Evolutionary conservation across 805 yeast species (phyloP).

Genomic region (Tetrapisispora nanseiensis): DNA sequence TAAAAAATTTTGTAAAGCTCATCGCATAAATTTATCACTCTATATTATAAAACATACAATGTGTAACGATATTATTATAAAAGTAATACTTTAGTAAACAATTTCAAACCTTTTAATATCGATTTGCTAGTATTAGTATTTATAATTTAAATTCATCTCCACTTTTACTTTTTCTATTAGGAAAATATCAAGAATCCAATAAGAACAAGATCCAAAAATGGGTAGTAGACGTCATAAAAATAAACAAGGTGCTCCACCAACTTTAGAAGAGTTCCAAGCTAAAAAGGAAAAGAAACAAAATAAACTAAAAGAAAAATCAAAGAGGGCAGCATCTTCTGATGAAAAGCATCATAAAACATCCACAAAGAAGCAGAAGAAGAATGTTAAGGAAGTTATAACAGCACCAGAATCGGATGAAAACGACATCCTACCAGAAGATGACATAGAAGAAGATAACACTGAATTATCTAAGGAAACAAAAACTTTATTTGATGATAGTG

Average conservation of each 20-base stretch:
- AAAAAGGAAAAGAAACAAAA: constrained; percentile 33
- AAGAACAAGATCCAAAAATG: constrained; percentile 34
- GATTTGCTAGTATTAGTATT: not conserved
- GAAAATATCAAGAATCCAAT: not conserved
- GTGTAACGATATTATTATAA: too few species aligned
- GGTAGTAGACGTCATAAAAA: constrained; percentile 84
- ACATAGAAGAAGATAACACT: constrained; percentile 37
- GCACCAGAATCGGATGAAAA: constrained; percentile 5
- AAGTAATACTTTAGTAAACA: too few species aligned
- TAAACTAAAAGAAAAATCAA: constrained; percentile 30
- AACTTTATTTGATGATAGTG: constrained; percentile 58
- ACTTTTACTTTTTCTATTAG: not conserved
- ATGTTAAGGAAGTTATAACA: constrained; percentile 8
- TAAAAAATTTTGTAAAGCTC: constrained; percentile 2
- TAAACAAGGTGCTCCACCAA: constrained; percentile 88
- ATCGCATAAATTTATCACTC: constrained; percentile 11
- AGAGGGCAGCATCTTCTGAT: constrained; percentile 20
- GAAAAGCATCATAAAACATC: constrained; percentile 2
- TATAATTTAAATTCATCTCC: too few species aligned
- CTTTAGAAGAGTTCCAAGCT: constrained; percentile 71
- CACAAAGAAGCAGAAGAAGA: constrained; percentile 13
- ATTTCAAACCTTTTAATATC: too few species aligned
- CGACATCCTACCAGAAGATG: constrained; percentile 8
- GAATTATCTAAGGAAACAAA: constrained; percentile 66
- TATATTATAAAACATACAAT: too few species aligned